Percentiles rank a stretch among this genome's conserved stretches.
Evolutionary conservation across 768 basidiomycete genomes (phyloP).

Genomic region (Hemileccinum rubropunctum): DNA sequence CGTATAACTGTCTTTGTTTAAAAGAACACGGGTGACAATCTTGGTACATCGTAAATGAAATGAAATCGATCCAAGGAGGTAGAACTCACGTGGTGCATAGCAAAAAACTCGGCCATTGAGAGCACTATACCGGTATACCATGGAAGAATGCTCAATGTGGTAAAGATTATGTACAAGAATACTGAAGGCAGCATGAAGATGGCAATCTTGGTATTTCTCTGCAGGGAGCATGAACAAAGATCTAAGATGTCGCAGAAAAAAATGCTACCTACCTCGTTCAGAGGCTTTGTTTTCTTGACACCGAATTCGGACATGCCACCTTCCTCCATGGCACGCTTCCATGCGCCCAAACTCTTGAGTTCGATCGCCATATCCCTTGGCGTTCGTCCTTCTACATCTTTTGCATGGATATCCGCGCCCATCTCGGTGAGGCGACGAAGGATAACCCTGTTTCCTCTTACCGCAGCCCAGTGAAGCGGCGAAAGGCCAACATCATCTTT

Average conservation of each 20-base stretch:
- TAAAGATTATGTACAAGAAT: constrained; percentile 81
- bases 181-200: constrained; percentile 78
- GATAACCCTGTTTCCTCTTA: constrained; percentile 86
- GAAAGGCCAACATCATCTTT: constrained; percentile 82
- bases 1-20: constrained; percentile 79
- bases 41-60: constrained; percentile 27
- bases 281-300: constrained; percentile 55
- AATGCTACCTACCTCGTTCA: constrained; percentile 59
- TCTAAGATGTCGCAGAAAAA: not conserved
- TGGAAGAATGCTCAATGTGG: constrained; percentile 76
- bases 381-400: constrained; percentile 83
- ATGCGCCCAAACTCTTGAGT: constrained; percentile 87
- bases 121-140: constrained; percentile 89
- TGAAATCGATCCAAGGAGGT: not conserved
- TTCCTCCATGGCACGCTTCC: constrained; percentile 86
- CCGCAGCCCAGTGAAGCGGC: constrained; percentile 96
- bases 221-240: not conserved
- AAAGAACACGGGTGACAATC: constrained; percentile 82
- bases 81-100: constrained; percentile 85
- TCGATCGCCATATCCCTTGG: constrained; percentile 94
- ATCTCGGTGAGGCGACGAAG: constrained; percentile 84
- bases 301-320: constrained; percentile 82
- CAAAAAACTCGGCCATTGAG: constrained; percentile 83
- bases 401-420: constrained; percentile 77
- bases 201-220: constrained; percentile 80